Evolutionary conservation across 768 basidiomycete genomes (phyloP).

Genomic region (Boletus bicolor): DNA sequence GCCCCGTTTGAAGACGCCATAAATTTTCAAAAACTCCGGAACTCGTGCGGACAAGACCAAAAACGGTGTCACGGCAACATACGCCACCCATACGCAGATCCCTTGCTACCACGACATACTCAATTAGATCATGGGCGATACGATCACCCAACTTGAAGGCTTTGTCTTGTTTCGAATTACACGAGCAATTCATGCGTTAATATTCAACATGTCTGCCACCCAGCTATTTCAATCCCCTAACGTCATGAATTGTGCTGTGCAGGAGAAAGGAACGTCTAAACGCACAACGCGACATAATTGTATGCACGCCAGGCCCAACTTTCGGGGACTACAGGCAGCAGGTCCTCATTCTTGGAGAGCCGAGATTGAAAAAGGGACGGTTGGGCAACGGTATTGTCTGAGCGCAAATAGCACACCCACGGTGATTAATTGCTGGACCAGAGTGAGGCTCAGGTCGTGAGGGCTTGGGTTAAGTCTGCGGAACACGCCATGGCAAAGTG

Average conservation of each 20-base stretch:
- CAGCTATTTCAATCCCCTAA: conserved; percentile 45
- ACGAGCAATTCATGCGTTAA: conserved; percentile 57
- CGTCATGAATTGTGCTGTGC: not conserved
- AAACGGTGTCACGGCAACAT: conserved; percentile 60
- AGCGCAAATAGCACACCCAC: conserved; percentile 33
- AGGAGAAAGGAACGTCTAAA: not conserved
- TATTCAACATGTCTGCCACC: conserved; percentile 79
- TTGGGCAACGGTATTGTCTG: conserved; percentile 1
- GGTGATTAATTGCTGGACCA: conserved; percentile 55
- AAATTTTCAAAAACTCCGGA: conserved; percentile 77
- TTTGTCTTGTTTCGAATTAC: not conserved
- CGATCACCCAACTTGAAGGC: conserved; percentile 65
- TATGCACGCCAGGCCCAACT: conserved; percentile 63
- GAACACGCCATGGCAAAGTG: conserved; percentile 21
- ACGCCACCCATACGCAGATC: conserved; percentile 70
- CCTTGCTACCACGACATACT: conserved; percentile 84
- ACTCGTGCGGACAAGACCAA: conserved; percentile 67
- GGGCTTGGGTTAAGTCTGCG: conserved; percentile 26
- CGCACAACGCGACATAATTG: conserved; percentile 68
- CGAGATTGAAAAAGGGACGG: conserved; percentile 14
- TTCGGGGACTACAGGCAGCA: conserved; percentile 61
- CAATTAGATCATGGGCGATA: conserved; percentile 67
- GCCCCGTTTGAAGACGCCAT: conserved; percentile 78
- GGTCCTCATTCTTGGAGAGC: conserved; percentile 58
- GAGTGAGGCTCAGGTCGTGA: conserved; percentile 50